These are phyloP conservation scores for Paspalum notatum DNA, from an alignment of 176 grass and related monocot genomes.

Conservation along the genomic window DNA sequence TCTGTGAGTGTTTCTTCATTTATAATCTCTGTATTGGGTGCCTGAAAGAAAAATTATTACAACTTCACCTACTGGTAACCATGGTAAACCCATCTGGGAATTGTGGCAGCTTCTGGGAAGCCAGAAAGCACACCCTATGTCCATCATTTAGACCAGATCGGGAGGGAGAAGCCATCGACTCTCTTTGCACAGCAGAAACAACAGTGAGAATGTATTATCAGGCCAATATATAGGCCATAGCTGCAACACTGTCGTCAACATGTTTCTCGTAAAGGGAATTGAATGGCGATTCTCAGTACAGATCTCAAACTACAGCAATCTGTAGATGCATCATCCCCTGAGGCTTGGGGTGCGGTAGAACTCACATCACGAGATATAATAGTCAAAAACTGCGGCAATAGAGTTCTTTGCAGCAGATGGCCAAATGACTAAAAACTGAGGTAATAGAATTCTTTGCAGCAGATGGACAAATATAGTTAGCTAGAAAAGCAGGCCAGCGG, in stretches of 20 bases:
- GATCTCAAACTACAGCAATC: constrained; percentile 65
- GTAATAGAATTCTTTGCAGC: neutral
- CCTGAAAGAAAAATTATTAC: neutral
- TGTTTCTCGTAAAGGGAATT: constrained; percentile 79
- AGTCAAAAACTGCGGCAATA: constrained; percentile 13
- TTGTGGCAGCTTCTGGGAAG: constrained; percentile 65
- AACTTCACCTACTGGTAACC: constrained; percentile 69
- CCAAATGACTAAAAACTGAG: neutral
- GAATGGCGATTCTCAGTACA: constrained; percentile 83
- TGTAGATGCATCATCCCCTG: constrained; percentile 34
- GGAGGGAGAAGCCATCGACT: constrained; percentile 73
- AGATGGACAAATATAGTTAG: neutral
- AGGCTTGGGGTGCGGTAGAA: constrained; percentile 44
- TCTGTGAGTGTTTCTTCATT: no score
- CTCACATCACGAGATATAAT: constrained; percentile 50
- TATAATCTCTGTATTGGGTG: no score
- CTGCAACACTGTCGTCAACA: constrained; percentile 70
- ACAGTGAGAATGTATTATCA: constrained; percentile 79
- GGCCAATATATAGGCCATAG: constrained; percentile 45
- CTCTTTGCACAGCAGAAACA: constrained; percentile 83
- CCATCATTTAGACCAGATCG: constrained; percentile 42
- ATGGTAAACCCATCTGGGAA: constrained; percentile 73
- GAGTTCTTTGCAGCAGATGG: no score
- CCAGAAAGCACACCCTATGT: constrained; percentile 51
- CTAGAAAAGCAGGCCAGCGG: neutral